Evolutionary conservation across 2,329 filamentous ascomycete genomes (phyloP).

Genomic region (Cadophora sp.): DNA sequence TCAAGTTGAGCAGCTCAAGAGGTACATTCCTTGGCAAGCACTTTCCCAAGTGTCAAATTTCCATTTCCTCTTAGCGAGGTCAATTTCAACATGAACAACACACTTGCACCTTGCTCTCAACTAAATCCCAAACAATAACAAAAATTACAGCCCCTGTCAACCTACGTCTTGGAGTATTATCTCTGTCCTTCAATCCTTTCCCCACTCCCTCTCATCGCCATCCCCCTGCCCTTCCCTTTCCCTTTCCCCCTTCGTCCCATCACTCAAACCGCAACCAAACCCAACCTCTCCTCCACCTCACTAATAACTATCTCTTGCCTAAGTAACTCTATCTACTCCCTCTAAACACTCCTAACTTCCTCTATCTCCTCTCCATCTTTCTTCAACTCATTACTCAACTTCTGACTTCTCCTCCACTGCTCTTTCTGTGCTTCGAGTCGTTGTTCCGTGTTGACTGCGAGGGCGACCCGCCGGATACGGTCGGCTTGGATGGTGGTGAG

Average conservation of each 20-base stretch:
- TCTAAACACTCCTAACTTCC: background rate
- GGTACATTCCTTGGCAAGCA: too few species aligned
- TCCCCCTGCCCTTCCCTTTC: background rate
- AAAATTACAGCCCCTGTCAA: too few species aligned
- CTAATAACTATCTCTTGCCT: constrained; percentile 1
- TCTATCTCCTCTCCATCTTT: background rate
- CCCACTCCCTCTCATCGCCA: too few species aligned
- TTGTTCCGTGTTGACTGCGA: background rate
- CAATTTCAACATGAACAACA: too few species aligned
- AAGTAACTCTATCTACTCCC: constrained; percentile 6
- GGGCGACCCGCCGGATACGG: background rate
- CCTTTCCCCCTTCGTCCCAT: background rate
- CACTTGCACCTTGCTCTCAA: too few species aligned
- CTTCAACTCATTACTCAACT: background rate
- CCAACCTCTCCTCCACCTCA: constrained; percentile 4
- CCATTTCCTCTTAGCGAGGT: too few species aligned
- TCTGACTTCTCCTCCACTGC: background rate
- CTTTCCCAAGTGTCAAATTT: too few species aligned
- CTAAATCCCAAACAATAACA: too few species aligned
- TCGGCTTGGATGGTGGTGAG: background rate
- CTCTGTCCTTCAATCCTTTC: too few species aligned
- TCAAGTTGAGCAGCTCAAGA: too few species aligned
- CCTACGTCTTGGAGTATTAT: too few species aligned
- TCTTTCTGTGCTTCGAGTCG: background rate
- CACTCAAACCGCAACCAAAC: constrained; percentile 6